Evolutionary conservation across 2,329 filamentous ascomycete species (phyloP).

Genomic region (Nemania abortiva): DNA sequence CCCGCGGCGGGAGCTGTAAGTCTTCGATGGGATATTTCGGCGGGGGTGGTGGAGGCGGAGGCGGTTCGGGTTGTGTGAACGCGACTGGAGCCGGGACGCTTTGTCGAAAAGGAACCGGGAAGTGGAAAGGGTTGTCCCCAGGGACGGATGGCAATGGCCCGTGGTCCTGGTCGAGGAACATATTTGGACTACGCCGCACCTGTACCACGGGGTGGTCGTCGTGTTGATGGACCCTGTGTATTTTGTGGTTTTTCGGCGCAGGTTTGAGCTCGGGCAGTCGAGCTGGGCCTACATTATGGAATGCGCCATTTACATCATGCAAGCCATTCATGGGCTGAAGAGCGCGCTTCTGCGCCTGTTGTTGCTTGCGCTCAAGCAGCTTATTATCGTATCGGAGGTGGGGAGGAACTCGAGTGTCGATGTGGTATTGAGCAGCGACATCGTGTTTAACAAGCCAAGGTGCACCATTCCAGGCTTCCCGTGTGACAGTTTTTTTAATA

Average conservation of each 20-base stretch:
- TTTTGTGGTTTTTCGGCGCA: slow-evolving; percentile 76
- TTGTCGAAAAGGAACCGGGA: slow-evolving; percentile 58
- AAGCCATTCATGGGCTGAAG: slow-evolving; percentile 52
- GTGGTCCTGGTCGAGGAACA: slow-evolving; percentile 53
- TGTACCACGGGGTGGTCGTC: slow-evolving; percentile 53
- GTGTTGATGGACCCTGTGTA: slow-evolving; percentile 63
- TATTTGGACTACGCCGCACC: slow-evolving; percentile 55
- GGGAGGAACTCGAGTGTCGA: slow-evolving; percentile 86
- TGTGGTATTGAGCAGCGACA: slow-evolving; percentile 84
- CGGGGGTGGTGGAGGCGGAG: slow-evolving; percentile 74
- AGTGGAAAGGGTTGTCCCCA: slow-evolving; percentile 62
- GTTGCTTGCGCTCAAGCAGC: slow-evolving; percentile 79
- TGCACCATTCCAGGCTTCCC: slow-evolving; percentile 94
- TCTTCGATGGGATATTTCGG: slow-evolving; percentile 98
- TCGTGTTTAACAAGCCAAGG: slow-evolving; percentile 94
- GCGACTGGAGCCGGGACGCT: slow-evolving; percentile 60
- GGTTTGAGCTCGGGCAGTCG: slow-evolving; percentile 81
- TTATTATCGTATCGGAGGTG: slow-evolving; percentile 86
- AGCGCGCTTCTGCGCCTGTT: slow-evolving; percentile 74
- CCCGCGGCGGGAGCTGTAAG: slow-evolving; percentile 79
- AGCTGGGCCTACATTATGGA: slow-evolving; percentile 60
- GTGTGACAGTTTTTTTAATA: slow-evolving; percentile 91
- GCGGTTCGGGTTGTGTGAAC: slow-evolving; percentile 60
- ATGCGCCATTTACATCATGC: slow-evolving; percentile 54
- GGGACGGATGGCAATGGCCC: slow-evolving; percentile 57